Conservation (phyloP, 139 green algal species). For the Diplosphaera chodatii region DNA sequence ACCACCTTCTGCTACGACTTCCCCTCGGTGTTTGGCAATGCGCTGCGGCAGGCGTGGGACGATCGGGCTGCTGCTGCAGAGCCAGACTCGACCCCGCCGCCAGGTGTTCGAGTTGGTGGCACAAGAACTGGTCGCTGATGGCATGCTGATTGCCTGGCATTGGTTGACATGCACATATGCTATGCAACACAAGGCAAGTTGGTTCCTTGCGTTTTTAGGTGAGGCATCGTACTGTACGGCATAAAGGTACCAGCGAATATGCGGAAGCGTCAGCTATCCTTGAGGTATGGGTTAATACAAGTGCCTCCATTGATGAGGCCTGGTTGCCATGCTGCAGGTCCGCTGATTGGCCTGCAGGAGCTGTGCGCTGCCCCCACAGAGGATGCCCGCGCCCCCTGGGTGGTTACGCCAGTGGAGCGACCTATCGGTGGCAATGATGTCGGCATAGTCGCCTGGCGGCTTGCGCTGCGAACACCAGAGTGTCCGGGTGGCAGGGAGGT, state of each 20-base stretch:
- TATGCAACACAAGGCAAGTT: no score
- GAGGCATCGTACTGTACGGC: no score
- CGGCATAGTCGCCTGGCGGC: background rate
- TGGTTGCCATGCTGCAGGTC: no score
- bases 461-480: background rate
- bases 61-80: conserved; percentile 45
- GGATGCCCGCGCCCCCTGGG: background rate
- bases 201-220: no score
- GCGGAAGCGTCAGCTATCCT: no score
- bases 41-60: conserved; percentile 73
- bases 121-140: no score
- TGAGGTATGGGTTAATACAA: no score
- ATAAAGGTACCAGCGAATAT: no score
- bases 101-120: no score
- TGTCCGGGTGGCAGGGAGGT: background rate
- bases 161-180: no score
- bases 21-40: conserved; percentile 83
- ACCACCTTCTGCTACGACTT: conserved; percentile 98
- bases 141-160: no score
- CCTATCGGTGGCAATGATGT: background rate
- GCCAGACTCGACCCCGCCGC: background rate
- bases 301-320: no score
- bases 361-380: conserved; percentile 41
- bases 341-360: conserved; percentile 65
- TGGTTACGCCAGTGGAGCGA: conserved; percentile 1